Base-by-base conservation (phyloP, 306 rosid species). In the Lupinus albus region DNA sequence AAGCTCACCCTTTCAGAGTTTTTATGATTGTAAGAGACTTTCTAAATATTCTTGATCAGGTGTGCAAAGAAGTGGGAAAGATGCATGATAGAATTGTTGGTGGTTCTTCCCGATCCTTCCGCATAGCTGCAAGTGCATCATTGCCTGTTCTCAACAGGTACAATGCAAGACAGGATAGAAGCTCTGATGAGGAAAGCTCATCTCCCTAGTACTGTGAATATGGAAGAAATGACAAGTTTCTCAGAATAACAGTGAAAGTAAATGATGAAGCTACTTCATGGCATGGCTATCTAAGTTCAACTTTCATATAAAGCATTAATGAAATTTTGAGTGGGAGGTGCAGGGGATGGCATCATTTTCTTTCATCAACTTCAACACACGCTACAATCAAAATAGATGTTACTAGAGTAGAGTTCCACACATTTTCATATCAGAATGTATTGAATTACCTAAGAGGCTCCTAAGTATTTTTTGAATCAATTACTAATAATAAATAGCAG, bases 21-120 rank as follows among this genome's bases (percentile, higher is more conserved):
- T 93, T 93, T 76, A 82, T 90, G 97, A 88, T 93, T 59, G 99
- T 93, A 25, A 84, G 94, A 72, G 99, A 93, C 76, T 93, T 93
- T 62, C 87, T 93, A 4, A 84, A 80, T 71, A 72, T 81, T 28
- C 61, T 93, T 76, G 99, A 93, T 72, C 85, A 83, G 48, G 99
- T 93, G 54, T 93, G 99, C 96, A 93, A 86, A 74, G 99, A 93
- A 82, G 99, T 93, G 18, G 94, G 93, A 77, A 83, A 67, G 49
- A 77, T 90, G 94, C 97, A 90, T 69, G 97, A 89, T n/a, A 82
- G 85, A 74, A 70, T 88, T 38, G 76, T 86, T 66, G 80, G 86
- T 12, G 98, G 99, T 46, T 84, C 99, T 41, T 85, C 96, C 42
- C 79, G 97, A 72, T 93, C 99, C 47, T 93, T 93, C 67, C 82